Percentiles rank a stretch among this genome's conserved stretches.
These are phyloP conservation scores for Globisporangium okanoganense DNA, from an alignment of 352 stramenopile genomes.

Conservation along the genomic window DNA sequence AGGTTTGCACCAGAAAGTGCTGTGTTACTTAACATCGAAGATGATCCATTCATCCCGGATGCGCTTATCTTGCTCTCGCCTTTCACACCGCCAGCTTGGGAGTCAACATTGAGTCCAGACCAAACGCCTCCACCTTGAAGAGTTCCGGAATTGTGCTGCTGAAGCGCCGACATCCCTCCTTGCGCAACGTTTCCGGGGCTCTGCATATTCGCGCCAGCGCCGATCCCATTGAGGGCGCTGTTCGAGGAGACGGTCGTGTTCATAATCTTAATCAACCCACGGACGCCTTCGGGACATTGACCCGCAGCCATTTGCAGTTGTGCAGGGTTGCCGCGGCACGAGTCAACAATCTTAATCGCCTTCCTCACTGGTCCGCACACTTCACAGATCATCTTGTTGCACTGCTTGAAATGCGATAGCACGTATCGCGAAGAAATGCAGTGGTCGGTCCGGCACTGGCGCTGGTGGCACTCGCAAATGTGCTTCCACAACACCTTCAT, in stretches of 20 bases:
- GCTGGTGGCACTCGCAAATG: conserved; percentile 88
- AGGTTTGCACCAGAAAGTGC: conserved; percentile 1
- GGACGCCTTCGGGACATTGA: conserved; percentile 72
- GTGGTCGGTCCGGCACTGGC: conserved; percentile 83
- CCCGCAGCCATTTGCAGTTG: conserved; percentile 69
- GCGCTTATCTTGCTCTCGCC: conserved; percentile 13
- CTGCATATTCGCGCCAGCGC: conserved; percentile 4
- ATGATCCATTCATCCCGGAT: neutral
- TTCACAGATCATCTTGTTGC: conserved; percentile 90
- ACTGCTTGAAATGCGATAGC: conserved; percentile 89
- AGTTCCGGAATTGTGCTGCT: conserved; percentile 16
- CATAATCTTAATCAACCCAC: conserved; percentile 87
- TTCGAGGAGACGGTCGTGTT: conserved; percentile 53
- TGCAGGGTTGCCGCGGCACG: conserved; percentile 63
- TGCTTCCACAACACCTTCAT: conserved; percentile 92
- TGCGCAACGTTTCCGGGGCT: conserved; percentile 2
- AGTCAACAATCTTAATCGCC: conserved; percentile 87
- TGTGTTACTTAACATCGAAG: conserved; percentile 2
- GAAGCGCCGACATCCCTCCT: conserved; percentile 1
- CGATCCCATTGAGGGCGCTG: conserved; percentile 27
- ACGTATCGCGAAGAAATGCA: conserved; percentile 88
- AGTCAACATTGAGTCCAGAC: conserved; percentile 1
- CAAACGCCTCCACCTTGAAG: conserved; percentile 9
- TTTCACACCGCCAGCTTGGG: conserved; percentile 12
- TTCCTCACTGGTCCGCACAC: conserved; percentile 85